phyloP scores from a whole-genome alignment of 2,329 filamentous ascomycete genomes.

The Colletotrichum tamarilloi region DNA sequence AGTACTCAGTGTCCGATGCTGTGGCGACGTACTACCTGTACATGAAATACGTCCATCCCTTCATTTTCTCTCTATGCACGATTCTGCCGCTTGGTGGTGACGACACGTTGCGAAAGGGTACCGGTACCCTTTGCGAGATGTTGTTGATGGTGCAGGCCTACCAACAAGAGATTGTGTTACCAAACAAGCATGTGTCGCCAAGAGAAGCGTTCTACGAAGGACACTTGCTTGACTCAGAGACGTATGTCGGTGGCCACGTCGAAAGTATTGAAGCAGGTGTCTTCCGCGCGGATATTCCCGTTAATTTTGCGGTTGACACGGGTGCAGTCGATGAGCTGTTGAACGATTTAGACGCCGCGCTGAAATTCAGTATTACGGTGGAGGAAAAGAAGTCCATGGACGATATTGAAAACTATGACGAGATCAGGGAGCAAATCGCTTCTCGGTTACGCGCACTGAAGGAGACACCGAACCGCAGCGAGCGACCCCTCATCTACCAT shows the following conservation, averaged over 20 bases:
- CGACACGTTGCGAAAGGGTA: conserved; percentile 93
- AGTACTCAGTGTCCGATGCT: conserved; percentile 98
- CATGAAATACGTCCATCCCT: conserved; percentile 99
- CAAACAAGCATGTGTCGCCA: conserved; percentile 94
- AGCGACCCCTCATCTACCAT: conserved; percentile 94
- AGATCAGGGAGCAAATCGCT: conserved; percentile 85
- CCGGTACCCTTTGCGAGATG: conserved; percentile 99
- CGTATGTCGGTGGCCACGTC: conserved; percentile 97
- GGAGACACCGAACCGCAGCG: conserved; percentile 83
- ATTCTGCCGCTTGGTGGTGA: conserved; percentile 94
- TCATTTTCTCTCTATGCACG: conserved; percentile 98
- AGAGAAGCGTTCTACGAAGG: conserved; percentile 97
- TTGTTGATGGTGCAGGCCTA: conserved; percentile 99
- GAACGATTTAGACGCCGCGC: conserved; percentile 84
- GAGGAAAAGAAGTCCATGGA: conserved; percentile 86
- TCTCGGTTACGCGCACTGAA: conserved; percentile 78
- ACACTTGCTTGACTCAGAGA: conserved; percentile 95
- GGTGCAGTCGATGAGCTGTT: conserved; percentile 90
- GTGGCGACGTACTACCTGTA: conserved; percentile 99
- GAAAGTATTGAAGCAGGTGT: conserved; percentile 99
- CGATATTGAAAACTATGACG: conserved; percentile 83
- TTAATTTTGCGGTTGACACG: conserved; percentile 92
- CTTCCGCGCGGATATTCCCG: conserved; percentile 94
- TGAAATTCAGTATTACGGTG: conserved; percentile 87
- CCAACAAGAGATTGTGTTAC: conserved; percentile 88